Evolutionary conservation across 1,284 basidiomycete genomes (phyloP).

Genomic region (Irpex sp.): DNA sequence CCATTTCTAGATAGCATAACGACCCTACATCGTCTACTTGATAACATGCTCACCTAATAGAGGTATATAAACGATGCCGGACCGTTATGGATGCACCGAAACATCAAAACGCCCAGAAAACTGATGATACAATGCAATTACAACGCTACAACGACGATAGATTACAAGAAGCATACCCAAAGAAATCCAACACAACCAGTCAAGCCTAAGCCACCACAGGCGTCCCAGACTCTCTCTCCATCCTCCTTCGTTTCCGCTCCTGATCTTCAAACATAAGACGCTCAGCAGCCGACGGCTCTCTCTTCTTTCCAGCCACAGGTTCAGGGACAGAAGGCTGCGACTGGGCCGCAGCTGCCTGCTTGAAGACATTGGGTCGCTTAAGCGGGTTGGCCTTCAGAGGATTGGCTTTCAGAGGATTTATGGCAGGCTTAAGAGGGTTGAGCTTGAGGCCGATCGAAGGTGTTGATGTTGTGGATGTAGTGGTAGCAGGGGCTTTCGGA

Average conservation of each 20-base stretch:
- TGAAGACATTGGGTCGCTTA: conserved; percentile 78
- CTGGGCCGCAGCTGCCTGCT: conserved; percentile 32
- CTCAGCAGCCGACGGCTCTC: conserved; percentile 75
- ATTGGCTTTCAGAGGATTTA: conserved; percentile 45
- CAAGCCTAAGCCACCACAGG: conserved; percentile 15
- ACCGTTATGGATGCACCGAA: too few species aligned
- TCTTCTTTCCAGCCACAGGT: conserved; percentile 40
- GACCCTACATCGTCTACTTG: too few species aligned
- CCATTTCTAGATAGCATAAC: too few species aligned
- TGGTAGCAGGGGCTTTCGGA: conserved; percentile 44
- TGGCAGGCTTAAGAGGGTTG: conserved; percentile 35
- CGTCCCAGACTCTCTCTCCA: conserved; percentile 51
- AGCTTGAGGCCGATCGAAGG: conserved; percentile 58
- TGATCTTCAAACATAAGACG: conserved; percentile 83
- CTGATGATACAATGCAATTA: conserved; percentile 2
- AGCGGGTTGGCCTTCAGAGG: conserved; percentile 35
- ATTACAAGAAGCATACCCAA: conserved; percentile 11
- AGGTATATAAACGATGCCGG: too few species aligned
- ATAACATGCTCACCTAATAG: too few species aligned
- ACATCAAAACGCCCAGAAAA: background rate
- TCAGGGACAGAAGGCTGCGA: conserved; percentile 11
- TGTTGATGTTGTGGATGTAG: conserved; percentile 20
- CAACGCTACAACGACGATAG: conserved; percentile 9
- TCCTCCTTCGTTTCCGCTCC: conserved; percentile 72
- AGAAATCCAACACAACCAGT: background rate